Evolutionary conservation across 768 basidiomycete genomes (phyloP), one percentile per base, ranked within the genome.

Genomic region (Podaxis rugospora): DNA sequence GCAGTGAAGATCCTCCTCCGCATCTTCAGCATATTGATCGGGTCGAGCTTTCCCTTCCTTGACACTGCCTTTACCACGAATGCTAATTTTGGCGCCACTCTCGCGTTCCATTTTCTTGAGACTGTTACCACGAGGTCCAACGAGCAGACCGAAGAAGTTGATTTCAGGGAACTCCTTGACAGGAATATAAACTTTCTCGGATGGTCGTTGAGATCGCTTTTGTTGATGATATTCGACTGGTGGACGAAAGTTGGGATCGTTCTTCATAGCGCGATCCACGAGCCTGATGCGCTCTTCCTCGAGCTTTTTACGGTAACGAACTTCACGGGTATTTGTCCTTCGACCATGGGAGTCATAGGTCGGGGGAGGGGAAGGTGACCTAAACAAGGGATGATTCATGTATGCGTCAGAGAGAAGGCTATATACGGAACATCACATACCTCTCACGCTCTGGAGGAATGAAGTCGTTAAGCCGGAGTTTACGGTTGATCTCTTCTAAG

Each of bases 81-180:
- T 99, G 67, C 91, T 93, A 69, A 99, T 99, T 76, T 98, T 98
- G 5, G 97, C 97, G 36, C 97, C 97, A 69, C 91, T 93, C 68
- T 98, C 93, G 61, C 92, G 82, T 75, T 99, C 97, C 97, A 99
- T 99, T 76, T 94, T 95, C 83, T 99, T 99, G 82, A 98, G 78
- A 78, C 95, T 95, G 72, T 99, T 98, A 50, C 97, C 97, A 69
- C 97, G 91, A 69, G 97, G 97, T 40, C 97, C 97, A 65, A 99
- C 96, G 63, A 99, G 85, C 63, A 99, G 80, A 67, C 97, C 97
- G 68, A 99, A 98, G 78, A 98, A 99, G 73, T 99, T 99, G 81
- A 99, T 98, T 76, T 98, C 96, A 1, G 97, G 97, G 67, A 99
- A 99, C 76, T 99, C 97, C 74, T 99, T 98, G 72, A 98, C 95